Percentiles rank a stretch among this genome's conserved stretches.
These are phyloP conservation scores for Ustilago loliicola DNA, from an alignment of 1,284 basidiomycete genomes.

Conservation along the genomic window DNA sequence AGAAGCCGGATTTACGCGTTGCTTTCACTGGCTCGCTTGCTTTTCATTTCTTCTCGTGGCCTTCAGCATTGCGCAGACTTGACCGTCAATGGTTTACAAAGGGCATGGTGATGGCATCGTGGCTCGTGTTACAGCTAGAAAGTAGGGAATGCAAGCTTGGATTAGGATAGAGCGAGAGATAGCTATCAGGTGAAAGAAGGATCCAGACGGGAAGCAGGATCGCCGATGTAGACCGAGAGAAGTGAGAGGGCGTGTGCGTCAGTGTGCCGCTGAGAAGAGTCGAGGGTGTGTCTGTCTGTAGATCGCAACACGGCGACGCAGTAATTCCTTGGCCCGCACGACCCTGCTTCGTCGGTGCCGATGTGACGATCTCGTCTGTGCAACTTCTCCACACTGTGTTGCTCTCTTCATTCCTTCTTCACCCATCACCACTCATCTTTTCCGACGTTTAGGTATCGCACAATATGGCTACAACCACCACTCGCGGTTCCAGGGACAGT, in stretches of 20 bases:
- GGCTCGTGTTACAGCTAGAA: no score
- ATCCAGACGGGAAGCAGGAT: not conserved
- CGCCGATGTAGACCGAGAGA: slow-evolving; percentile 5
- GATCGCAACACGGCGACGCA: slow-evolving; percentile 1
- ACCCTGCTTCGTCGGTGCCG: not conserved
- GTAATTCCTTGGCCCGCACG: slow-evolving; percentile 10
- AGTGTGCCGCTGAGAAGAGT: slow-evolving; percentile 19
- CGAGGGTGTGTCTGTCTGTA: not conserved
- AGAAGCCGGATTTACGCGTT: slow-evolving; percentile 18
- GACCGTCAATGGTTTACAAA: no score
- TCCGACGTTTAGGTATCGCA: not conserved
- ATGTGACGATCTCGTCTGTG: not conserved
- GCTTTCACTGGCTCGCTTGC: not conserved
- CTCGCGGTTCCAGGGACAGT: slow-evolving; percentile 53
- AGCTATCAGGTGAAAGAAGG: not conserved
- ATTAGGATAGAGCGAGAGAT: not conserved
- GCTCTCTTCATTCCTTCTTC: slow-evolving; percentile 5
- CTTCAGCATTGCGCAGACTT: no score
- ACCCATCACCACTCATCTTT: slow-evolving; percentile 7
- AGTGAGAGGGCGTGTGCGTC: slow-evolving; percentile 25
- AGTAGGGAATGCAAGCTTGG: not conserved
- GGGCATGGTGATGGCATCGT: no score
- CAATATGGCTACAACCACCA: slow-evolving; percentile 53
- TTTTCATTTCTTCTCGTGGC: not conserved
- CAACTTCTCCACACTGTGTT: slow-evolving; percentile 11